Base-by-base conservation (phyloP, 805 yeast species). In the Saccharomycopsis synnaedendra region DNA sequence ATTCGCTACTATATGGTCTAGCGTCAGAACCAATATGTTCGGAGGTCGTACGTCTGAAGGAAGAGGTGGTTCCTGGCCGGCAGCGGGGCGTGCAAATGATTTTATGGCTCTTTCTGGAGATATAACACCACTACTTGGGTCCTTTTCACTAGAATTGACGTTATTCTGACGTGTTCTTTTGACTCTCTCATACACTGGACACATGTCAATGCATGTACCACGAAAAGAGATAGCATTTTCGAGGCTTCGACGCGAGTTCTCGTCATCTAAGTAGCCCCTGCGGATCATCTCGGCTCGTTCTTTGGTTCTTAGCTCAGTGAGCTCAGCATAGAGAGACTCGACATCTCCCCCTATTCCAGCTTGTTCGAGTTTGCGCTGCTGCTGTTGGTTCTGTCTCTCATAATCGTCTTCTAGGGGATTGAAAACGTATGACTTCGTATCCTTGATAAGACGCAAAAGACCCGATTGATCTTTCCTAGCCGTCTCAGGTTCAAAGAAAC, bases 31-130 rank as follows among this genome's bases (percentile, higher is more conserved):
- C 30, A 93, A 64, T 1, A 89, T 69, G 47, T 72, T 74, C 0
- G 99, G 98, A 1, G 98, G 96, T 52, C 99, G 72, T 3, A 93
- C 99, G 61, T 93, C 98, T 1, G 97, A 87, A 0, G 98, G 99
- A 49, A 93, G 67, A 3, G 97, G 95, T 1, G 97, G 97, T 1
- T 96, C 95, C 56, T 93, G 96, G 5, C 97, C 98, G 0, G 97
- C 97, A 11, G 95, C 96, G 0, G 99, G 97, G 56, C 99, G 71
- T 28, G 95, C 84, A 60, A 93, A 93, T 1, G 96, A 94, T 64
- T 93, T 93, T 5, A 93, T 75, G 0, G 97, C 96, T 41, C 70
- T 67, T 0, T 58, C 58, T 32, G 75, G 61, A 0, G 85, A 71
- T 4, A 87, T 82, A 52, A 67, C 72, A 4, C 77, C 77, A 0